Evolutionary conservation across 345 rosid species (phyloP), one percentile per base, ranked within the genome.

Genomic region (Pelargonium nanum): DNA sequence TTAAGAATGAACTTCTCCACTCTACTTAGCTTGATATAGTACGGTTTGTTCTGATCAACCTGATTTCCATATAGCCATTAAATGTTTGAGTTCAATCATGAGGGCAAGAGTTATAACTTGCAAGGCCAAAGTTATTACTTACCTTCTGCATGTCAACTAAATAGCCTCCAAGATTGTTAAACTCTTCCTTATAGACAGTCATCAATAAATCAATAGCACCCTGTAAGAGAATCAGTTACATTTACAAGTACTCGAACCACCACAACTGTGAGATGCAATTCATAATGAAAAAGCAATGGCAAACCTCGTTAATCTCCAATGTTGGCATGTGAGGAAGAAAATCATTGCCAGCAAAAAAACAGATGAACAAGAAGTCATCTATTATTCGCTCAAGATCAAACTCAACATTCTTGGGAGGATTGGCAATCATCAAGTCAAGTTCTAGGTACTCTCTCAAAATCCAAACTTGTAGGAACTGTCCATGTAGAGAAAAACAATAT

Each of bases 281-380:
- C 26, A 20, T 2, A 15, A 30, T 17, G 23, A 4, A 16, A 40
- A 55, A 45, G 16, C 13, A 22, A 58, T 16, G 17, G 1, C 24
- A 28, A 25, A 65, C 77, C 77, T 74, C 77, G 55, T 30, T 57
- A 6, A 65, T 61, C 16, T 58, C 71, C 34, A 69, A 24, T 4
- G 74, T 57, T 6, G 77, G 77, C 74, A 74, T 62, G 61, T 58
- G 68, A 0, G 71, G 77, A n/a, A 74, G 67, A 66, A 74, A 74
- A 40, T 74, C 77, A 32, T 74, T 74, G 5, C 77, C 74, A 3
- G 54, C 65, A 30, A 74, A 69, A 26, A 66, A 61, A 56, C 74
- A 74, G 10, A 74, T 40, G 62, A 74, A 74, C 3, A 69, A 25
- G 24, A 62, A 69, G 24, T 74, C 74, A 65, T 69, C 71, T 0